These are phyloP conservation scores for Arabis hirsuta DNA, from an alignment of 345 rosid genomes.

Conservation along the genomic window DNA sequence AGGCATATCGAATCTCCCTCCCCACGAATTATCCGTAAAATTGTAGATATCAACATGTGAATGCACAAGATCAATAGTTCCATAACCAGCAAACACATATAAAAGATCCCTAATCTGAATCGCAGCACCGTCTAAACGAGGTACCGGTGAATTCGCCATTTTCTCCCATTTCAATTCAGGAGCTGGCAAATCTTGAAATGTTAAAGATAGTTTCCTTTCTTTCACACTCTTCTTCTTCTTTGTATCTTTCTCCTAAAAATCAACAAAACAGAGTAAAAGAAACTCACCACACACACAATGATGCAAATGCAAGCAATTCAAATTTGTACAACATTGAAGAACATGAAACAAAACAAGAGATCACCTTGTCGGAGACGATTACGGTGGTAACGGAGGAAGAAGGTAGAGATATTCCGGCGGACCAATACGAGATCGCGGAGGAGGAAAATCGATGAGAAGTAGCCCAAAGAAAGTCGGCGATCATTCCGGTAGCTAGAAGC, in stretches of 20 bases:
- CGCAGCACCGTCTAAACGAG: constrained; percentile 94
- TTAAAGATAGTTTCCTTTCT: constrained; percentile 76
- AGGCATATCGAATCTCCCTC: constrained; percentile 93
- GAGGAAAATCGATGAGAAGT: constrained; percentile 59
- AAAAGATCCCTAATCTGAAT: constrained; percentile 78
- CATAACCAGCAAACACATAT: constrained; percentile 93
- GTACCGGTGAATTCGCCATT: constrained; percentile 89
- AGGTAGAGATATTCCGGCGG: constrained; percentile 32
- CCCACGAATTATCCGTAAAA: constrained; percentile 81
- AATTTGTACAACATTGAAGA: neutral
- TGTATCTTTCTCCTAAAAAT: constrained; percentile 42
- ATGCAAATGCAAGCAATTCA: no score
- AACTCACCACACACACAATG: no score
- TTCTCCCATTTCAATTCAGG: constrained; percentile 84
- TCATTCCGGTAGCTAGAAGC: constrained; percentile 58
- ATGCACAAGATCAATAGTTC: constrained; percentile 83
- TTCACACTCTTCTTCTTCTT: constrained; percentile 41
- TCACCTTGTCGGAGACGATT: constrained; percentile 30
- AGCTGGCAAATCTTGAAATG: constrained; percentile 88
- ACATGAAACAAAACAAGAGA: constrained; percentile 10
- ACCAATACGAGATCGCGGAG: constrained; percentile 35
- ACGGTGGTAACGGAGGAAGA: constrained; percentile 1
- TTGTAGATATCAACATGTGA: constrained; percentile 94
- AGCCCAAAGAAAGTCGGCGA: constrained; percentile 78
- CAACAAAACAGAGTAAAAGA: neutral